A percentile compares a stretch with the other conserved stretches of the same genome.
Evolutionary conservation across 768 basidiomycete species (phyloP).

Genomic region (Phanerochaete carnosa): DNA sequence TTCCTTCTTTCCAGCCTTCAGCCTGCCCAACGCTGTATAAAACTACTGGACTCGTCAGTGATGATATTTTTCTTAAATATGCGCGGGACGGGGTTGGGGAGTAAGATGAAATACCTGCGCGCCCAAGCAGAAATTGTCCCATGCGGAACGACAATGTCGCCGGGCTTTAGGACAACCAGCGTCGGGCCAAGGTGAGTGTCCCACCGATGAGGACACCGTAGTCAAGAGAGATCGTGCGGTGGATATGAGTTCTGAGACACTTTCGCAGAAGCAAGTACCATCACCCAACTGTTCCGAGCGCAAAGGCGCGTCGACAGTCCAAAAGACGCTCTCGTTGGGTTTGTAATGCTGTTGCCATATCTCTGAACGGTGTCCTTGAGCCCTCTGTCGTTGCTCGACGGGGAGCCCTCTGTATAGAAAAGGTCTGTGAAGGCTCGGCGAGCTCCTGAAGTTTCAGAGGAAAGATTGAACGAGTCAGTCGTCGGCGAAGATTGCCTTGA

Average conservation of each 20-base stretch:
- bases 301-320: constrained; percentile 16
- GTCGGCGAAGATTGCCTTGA: constrained; percentile 15
- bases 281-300: constrained; percentile 9
- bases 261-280: too few species aligned
- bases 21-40: background rate
- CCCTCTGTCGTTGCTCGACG: constrained; percentile 6
- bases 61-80: background rate
- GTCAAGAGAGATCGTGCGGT: constrained; percentile 23
- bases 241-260: too few species aligned
- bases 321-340: constrained; percentile 13
- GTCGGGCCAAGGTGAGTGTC: constrained; percentile 17
- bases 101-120: constrained; percentile 20
- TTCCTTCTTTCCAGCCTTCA: background rate
- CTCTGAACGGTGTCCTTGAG: constrained; percentile 11
- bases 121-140: constrained; percentile 25
- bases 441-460: background rate
- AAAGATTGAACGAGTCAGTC: constrained; percentile 10
- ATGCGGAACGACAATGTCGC: constrained; percentile 23
- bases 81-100: constrained; percentile 13
- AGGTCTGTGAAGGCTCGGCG: background rate
- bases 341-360: constrained; percentile 5
- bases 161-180: constrained; percentile 21
- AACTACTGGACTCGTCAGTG: background rate
- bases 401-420: constrained; percentile 3
- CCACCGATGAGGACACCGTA: constrained; percentile 22